Conservation (phyloP, 192 early-diverging fungal genomes). For the Coemansia sp. region DNA sequence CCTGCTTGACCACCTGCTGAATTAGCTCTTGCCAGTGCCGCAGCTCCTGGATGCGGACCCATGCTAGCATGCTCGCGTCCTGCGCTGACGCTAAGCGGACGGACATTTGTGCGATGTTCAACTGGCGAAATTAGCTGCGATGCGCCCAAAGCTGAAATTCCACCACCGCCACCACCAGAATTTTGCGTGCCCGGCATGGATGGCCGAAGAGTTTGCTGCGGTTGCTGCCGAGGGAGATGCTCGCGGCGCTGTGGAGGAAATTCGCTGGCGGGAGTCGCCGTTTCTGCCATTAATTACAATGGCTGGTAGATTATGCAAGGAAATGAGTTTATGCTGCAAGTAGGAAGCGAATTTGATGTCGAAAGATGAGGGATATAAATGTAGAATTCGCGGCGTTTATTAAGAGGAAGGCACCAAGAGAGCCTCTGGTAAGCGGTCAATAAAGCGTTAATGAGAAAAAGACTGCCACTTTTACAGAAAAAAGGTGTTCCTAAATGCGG, state of each 20-base stretch:
- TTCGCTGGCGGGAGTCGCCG: conserved; percentile 33
- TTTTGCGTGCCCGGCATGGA: conserved; percentile 1
- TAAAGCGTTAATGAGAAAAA: conserved; percentile 2
- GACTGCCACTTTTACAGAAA: neutral
- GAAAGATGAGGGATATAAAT: neutral
- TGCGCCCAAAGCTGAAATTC: neutral
- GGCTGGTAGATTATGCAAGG: neutral
- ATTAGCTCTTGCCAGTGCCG: conserved; percentile 15
- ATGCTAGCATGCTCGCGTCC: conserved; percentile 17
- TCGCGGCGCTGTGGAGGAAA: conserved; percentile 30
- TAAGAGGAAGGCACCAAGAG: too few species aligned
- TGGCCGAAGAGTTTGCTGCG: conserved; percentile 36
- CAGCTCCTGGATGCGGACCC: conserved; percentile 31
- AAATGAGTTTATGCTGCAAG: neutral
- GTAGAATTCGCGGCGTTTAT: too few species aligned
- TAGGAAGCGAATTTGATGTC: neutral
- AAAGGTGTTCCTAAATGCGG: conserved; percentile 8
- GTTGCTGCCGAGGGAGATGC: conserved; percentile 46
- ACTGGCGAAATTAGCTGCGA: neutral
- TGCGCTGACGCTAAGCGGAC: conserved; percentile 4
- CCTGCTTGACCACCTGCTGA: conserved; percentile 10
- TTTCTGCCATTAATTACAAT: conserved; percentile 29
- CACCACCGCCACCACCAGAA: neutral
- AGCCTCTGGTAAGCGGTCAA: conserved; percentile 5
- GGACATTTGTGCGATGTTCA: conserved; percentile 2